phyloP scores from a whole-genome alignment of 352 stramenopile species.

The Thalassiosira delicatula region DNA sequence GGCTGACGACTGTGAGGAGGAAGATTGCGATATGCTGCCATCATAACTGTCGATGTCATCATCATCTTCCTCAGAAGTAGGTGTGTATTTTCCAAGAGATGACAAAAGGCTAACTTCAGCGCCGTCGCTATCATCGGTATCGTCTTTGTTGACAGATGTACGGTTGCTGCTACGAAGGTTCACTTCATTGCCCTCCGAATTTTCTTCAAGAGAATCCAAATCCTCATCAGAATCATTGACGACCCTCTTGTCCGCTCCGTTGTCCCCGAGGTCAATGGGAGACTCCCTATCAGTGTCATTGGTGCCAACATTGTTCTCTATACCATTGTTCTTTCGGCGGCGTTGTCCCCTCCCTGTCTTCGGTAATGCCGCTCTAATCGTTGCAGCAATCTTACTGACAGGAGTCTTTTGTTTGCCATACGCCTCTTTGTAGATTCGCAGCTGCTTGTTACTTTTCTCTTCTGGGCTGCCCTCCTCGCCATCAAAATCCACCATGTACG shows the following conservation, averaged over 20 bases:
- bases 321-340: slow-evolving; percentile 1
- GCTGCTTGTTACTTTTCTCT: background rate
- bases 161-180: slow-evolving; percentile 7
- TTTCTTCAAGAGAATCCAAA: slow-evolving; percentile 12
- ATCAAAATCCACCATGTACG: slow-evolving; percentile 6
- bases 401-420: slow-evolving; percentile 7
- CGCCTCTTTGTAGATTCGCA: slow-evolving; percentile 3
- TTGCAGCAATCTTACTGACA: slow-evolving; percentile 7
- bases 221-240: slow-evolving; percentile 11
- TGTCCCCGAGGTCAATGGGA: slow-evolving; percentile 6
- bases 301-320: background rate
- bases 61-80: slow-evolving; percentile 8
- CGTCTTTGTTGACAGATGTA: slow-evolving; percentile 7
- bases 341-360: background rate
- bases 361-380: background rate
- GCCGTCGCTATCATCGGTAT: slow-evolving; percentile 1
- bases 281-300: slow-evolving; percentile 1
- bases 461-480: slow-evolving; percentile 1
- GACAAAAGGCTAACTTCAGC: slow-evolving; percentile 5
- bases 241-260: slow-evolving; percentile 3
- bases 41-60: slow-evolving; percentile 1
- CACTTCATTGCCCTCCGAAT: slow-evolving; percentile 7
- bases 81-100: slow-evolving; percentile 7
- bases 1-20: background rate
- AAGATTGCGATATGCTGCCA: slow-evolving; percentile 2